phyloP scores from a whole-genome alignment of 495 filamentous ascomycete species.

The Evansstolkia leycettana region DNA sequence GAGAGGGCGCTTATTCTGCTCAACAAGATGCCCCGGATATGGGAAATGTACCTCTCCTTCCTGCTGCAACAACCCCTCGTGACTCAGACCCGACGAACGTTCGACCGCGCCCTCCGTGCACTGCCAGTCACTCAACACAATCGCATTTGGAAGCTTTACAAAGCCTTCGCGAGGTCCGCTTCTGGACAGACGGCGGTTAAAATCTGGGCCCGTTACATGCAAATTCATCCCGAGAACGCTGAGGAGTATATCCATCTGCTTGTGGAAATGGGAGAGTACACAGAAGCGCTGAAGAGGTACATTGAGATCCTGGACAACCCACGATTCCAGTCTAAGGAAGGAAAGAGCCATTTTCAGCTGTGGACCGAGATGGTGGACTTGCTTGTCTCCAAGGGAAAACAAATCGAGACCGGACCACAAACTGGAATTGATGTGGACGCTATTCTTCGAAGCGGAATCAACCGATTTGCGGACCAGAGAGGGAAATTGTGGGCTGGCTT shows the following conservation, averaged over 20 bases:
- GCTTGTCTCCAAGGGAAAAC: constrained; percentile 78
- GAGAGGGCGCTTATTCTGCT: constrained; percentile 87
- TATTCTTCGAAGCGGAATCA: constrained; percentile 88
- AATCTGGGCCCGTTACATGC: constrained; percentile 95
- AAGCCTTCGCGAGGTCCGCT: constrained; percentile 85
- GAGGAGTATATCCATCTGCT: constrained; percentile 92
- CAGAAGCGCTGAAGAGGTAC: constrained; percentile 85
- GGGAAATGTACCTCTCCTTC: constrained; percentile 96
- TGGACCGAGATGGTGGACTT: constrained; percentile 99
- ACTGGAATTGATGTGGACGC: constrained; percentile 82
- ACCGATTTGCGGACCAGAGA: constrained; percentile 84
- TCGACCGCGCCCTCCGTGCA: constrained; percentile 87
- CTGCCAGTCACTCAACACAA: constrained; percentile 97
- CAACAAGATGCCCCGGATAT: constrained; percentile 98
- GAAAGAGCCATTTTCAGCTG: constrained; percentile 89
- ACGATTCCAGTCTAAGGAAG: constrained; percentile 81
- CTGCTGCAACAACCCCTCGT: constrained; percentile 83
- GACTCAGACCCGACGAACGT: constrained; percentile 79
- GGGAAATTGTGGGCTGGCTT: constrained; percentile 95
- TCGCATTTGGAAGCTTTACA: constrained; percentile 89
- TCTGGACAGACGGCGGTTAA: constrained; percentile 83
- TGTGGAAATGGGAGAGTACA: constrained; percentile 70
- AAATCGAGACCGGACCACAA: constrained; percentile 69
- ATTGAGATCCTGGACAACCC: constrained; percentile 91
- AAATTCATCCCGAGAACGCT: constrained; percentile 90